A percentile compares a stretch with the other conserved stretches of the same genome.
phyloP scores from a whole-genome alignment of 2,329 filamentous ascomycete species.

The Cercospora beticola region DNA sequence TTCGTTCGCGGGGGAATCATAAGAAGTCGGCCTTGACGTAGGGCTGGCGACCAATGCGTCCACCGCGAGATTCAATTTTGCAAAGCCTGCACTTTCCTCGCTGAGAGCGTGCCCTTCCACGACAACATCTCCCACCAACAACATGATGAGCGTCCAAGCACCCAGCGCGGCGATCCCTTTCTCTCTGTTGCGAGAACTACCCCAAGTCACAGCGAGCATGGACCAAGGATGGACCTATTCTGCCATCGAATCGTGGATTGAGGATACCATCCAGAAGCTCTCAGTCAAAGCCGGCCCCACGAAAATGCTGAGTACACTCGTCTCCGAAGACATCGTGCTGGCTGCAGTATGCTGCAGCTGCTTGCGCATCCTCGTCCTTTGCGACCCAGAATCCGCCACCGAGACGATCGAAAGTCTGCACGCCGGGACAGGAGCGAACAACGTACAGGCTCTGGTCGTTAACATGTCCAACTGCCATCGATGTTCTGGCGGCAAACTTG shows the following conservation, averaged over 20 bases:
- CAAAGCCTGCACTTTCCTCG: not conserved
- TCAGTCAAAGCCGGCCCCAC: not conserved
- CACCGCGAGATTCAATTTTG: not conserved
- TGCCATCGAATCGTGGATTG: constrained; percentile 11
- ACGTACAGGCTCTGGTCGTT: constrained; percentile 1
- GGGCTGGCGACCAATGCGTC: not conserved
- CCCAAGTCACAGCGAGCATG: constrained; percentile 9
- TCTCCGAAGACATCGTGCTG: not conserved
- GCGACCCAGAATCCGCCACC: not conserved
- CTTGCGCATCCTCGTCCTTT: constrained; percentile 6
- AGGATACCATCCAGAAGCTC: constrained; percentile 6
- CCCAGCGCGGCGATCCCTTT: not conserved
- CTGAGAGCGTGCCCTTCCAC: not conserved
- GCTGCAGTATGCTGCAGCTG: constrained; percentile 5
- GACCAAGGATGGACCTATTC: constrained; percentile 8
- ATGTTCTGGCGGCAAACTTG: constrained; percentile 7
- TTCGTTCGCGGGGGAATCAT: not conserved
- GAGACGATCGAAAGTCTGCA: not conserved
- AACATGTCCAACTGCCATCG: constrained; percentile 3
- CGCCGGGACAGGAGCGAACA: not conserved
- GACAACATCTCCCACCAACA: not conserved
- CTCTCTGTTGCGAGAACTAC: constrained; percentile 3
- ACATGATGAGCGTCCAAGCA: not conserved
- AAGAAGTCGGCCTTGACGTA: not conserved
- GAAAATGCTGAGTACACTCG: not conserved